A percentile compares a stretch with the other conserved stretches of the same genome.
Evolutionary conservation across 306 rosid genomes (phyloP).

Genomic region (Inga oerstediana): DNA sequence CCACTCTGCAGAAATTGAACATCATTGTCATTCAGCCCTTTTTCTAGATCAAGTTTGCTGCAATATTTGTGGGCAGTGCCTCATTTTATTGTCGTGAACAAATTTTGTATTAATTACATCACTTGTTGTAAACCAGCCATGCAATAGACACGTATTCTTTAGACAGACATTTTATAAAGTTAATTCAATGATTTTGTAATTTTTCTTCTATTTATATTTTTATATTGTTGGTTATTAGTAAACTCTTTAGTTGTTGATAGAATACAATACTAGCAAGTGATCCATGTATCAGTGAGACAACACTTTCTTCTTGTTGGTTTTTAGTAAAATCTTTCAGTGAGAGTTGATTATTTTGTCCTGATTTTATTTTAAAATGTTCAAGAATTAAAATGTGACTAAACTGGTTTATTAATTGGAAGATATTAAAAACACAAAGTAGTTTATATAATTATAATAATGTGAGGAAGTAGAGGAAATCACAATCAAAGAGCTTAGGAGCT

Average conservation of each 20-base stretch:
- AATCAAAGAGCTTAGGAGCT: too few relatives aligned
- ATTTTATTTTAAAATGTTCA: neutral
- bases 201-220: neutral
- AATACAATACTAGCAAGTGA: too few relatives aligned
- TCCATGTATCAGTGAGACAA: too few relatives aligned
- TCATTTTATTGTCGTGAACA: conserved; percentile 1
- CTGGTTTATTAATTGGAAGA: too few relatives aligned
- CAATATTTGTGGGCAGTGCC: neutral
- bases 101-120: conserved; percentile 17
- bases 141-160: neutral
- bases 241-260: neutral
- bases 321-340: neutral
- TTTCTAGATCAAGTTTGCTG: conserved; percentile 9
- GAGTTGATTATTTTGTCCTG: neutral
- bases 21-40: neutral
- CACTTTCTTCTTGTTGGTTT: neutral
- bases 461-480: too few relatives aligned
- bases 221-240: neutral
- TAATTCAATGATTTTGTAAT: neutral
- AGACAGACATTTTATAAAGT: neutral
- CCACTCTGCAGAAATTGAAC: neutral
- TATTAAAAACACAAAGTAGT: too few relatives aligned
- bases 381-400: neutral
- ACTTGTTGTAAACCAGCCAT: neutral
- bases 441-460: too few relatives aligned